phyloP scores from a whole-genome alignment of 352 stramenopile genomes.

The Pythium angustatum region DNA sequence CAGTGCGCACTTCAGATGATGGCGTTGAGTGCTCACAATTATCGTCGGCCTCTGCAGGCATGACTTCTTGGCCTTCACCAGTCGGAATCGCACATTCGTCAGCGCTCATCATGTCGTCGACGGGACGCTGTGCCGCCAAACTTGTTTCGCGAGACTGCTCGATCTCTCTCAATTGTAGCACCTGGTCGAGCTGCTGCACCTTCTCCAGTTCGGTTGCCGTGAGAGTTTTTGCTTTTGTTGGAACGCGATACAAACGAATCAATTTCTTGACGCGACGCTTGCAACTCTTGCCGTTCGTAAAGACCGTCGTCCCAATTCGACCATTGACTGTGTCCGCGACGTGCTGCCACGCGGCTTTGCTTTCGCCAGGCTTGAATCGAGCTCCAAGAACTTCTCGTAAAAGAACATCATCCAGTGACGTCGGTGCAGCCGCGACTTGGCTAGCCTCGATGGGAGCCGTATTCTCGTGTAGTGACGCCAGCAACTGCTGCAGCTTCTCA shows the following conservation, averaged over 20 bases:
- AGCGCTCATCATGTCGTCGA: too few relatives aligned
- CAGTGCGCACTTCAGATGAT: too few relatives aligned
- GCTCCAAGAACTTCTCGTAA: background rate
- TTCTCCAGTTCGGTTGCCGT: background rate
- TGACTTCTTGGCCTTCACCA: too few relatives aligned
- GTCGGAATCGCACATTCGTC: too few relatives aligned
- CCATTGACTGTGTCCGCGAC: background rate
- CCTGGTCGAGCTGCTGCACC: background rate
- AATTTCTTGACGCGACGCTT: background rate
- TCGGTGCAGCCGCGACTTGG: background rate
- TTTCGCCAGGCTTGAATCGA: conserved; percentile 5
- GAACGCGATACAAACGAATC: background rate
- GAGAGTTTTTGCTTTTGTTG: background rate
- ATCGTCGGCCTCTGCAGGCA: too few relatives aligned
- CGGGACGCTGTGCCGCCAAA: too few relatives aligned
- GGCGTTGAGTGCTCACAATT: too few relatives aligned
- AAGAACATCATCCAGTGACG: conserved; percentile 1
- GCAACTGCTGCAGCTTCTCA: background rate
- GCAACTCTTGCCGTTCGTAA: background rate
- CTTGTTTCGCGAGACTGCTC: too few relatives aligned
- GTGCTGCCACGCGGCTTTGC: background rate
- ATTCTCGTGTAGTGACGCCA: background rate
- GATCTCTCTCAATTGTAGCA: background rate
- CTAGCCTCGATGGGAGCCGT: background rate
- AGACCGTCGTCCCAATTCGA: conserved; percentile 2